phyloP scores from a whole-genome alignment of 225 moss, liverwort and hornwort species.

The Pseudisothecium myosuroides region DNA sequence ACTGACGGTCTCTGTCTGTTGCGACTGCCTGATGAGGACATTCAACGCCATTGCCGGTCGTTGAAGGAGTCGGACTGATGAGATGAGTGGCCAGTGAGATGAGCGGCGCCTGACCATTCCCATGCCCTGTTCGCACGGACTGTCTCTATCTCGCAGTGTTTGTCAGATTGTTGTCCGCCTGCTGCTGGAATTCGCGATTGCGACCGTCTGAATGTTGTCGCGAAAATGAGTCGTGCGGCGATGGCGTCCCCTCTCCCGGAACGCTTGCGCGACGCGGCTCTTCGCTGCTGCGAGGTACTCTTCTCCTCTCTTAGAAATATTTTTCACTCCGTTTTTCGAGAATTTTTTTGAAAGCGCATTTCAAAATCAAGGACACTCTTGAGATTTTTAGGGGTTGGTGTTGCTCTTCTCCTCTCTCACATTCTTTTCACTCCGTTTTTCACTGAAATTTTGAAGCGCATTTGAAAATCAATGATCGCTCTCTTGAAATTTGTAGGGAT shows the following conservation, averaged over 20 bases:
- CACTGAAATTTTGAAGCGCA: not conserved
- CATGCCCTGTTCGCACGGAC: not conserved
- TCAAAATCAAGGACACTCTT: not conserved
- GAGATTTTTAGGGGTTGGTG: not conserved
- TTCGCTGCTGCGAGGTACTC: constrained; percentile 30
- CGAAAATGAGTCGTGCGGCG: not conserved
- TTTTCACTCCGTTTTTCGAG: no score
- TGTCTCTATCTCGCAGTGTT: not conserved
- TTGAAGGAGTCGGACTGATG: constrained; percentile 1
- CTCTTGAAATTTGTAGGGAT: not conserved
- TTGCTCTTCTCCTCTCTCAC: not conserved
- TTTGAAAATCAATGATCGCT: not conserved
- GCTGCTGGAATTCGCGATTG: not conserved
- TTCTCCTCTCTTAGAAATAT: not conserved
- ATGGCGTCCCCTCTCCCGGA: not conserved
- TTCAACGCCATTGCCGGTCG: not conserved
- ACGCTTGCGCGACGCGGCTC: constrained; percentile 25
- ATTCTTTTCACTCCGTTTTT: not conserved
- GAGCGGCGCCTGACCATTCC: not conserved
- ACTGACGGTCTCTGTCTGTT: not conserved
- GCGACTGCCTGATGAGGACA: not conserved
- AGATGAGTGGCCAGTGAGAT: not conserved
- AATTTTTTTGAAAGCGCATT: not conserved
- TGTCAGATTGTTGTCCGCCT: not conserved
- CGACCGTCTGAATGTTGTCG: not conserved